phyloP scores from a whole-genome alignment of 306 rosid genomes.

The Glycine soja region DNA sequence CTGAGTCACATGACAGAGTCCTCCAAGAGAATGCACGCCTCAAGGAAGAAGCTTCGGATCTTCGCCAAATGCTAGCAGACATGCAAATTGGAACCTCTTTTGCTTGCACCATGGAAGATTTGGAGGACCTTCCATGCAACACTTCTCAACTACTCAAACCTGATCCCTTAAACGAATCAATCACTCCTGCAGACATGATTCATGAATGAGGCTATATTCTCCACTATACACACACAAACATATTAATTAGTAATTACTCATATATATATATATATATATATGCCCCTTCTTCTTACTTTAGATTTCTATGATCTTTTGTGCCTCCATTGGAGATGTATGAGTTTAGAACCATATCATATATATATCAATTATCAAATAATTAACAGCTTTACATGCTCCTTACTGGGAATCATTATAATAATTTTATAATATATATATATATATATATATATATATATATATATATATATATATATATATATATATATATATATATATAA shows the following conservation, averaged over 20 bases:
- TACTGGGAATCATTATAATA: conserved; percentile 19
- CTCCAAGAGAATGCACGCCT: conserved; percentile 70
- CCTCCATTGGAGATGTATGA: conserved; percentile 44
- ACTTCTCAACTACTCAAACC: conserved; percentile 60
- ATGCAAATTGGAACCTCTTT: conserved; percentile 58
- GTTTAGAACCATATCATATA: conserved; percentile 8
- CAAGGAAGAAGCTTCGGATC: conserved; percentile 69
- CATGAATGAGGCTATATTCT: conserved; percentile 49
- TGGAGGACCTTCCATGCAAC: conserved; percentile 62
- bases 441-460: too few relatives aligned
- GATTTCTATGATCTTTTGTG: conserved; percentile 43
- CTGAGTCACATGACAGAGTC: conserved; percentile 64
- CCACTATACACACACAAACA: conserved; percentile 13
- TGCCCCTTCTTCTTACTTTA: conserved; percentile 44
- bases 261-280: not conserved
- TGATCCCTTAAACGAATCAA: conserved; percentile 60
- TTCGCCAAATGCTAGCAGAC: conserved; percentile 67
- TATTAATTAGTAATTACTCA: not conserved
- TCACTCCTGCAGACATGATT: conserved; percentile 52
- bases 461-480: too few relatives aligned
- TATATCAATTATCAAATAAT: conserved; percentile 45
- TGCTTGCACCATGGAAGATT: conserved; percentile 53
- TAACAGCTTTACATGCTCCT: conserved; percentile 49
- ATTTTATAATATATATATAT: not conserved
- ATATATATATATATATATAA: too few relatives aligned